Base-by-base conservation (phyloP, 768 basidiomycete species). In the Dentipellis fragilis region DNA sequence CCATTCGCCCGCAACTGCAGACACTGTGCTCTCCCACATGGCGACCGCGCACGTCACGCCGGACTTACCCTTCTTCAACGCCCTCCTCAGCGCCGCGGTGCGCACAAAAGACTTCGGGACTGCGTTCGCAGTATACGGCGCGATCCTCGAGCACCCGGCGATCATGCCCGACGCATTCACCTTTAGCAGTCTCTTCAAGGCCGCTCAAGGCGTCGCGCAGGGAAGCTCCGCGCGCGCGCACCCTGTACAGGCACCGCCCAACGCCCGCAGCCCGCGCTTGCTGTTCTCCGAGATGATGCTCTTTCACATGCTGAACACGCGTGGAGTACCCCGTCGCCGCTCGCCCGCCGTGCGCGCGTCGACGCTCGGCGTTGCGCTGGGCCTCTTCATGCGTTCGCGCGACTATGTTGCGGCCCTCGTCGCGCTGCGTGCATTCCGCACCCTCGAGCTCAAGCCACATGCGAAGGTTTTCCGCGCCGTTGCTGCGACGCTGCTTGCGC, bases 41-140 rank as follows among this genome's bases (percentile, higher is more conserved):
- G 61, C 64, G 49, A 63, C 67, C 17, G 67, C 71, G 1, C 70
- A 70, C 3, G 66, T 76, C 11, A 42, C 63, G 2, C 72, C 74
- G 0, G 69, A 77, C 52, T 66, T 71, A 9, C 61, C 62, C 39
- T 59, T 80, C n/a, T 74, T 80, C 67, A 80, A 82, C 54, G 57
- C 72, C 8, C 71, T 83, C 58, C 72, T 83, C 12, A 66, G 72
- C 6, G 65, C 67, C 14, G 72, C 77, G 54, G 60, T 71, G 38
- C 62, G 69, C 11, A 64, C 63, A 1, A 54, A 64, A 11, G 67
- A 68, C 5, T 65, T 71, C 49, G 61, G 59, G 4, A 67, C 69
- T 16, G 75, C 73, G 6, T 76, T 80, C 57, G 61, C 68, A 2
- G 65, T 80, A 4, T 83, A 80, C 59, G 62, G 61, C 8, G 53